A percentile compares a stretch with the other conserved stretches of the same genome.
Conservation (phyloP, 345 rosid genomes). For the Chamaenerion angustifolium region DNA sequence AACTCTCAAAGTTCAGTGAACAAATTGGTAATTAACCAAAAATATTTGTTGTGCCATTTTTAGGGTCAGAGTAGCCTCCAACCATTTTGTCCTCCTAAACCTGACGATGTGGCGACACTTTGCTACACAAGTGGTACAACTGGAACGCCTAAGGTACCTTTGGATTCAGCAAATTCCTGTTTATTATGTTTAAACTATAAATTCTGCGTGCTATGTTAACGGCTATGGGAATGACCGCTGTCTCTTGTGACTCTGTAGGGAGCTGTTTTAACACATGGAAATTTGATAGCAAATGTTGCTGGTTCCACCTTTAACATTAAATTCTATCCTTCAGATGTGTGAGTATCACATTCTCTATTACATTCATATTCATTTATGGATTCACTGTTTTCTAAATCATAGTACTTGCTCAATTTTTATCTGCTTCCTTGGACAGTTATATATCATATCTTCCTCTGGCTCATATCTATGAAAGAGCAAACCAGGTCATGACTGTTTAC, state of each 20-base stretch:
- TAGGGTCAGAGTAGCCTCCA: slow-evolving; percentile 54
- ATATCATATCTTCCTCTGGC: slow-evolving; percentile 96
- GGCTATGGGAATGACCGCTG: neutral
- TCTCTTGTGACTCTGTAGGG: slow-evolving; percentile 30
- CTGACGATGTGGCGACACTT: slow-evolving; percentile 57
- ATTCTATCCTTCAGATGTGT: slow-evolving; percentile 79
- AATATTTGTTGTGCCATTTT: slow-evolving; percentile 6
- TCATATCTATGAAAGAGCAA: slow-evolving; percentile 84
- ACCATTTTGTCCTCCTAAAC: slow-evolving; percentile 46
- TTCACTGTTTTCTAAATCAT: slow-evolving; percentile 5
- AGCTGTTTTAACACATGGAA: slow-evolving; percentile 72
- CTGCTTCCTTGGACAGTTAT: slow-evolving; percentile 35
- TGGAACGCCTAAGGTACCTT: slow-evolving; percentile 85
- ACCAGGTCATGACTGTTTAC: slow-evolving; percentile 44
- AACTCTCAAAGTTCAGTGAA: too few relatives aligned
- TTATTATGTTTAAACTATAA: too few relatives aligned
- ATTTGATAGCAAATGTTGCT: slow-evolving; percentile 77
- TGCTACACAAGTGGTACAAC: slow-evolving; percentile 99
- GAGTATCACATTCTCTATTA: slow-evolving; percentile 19
- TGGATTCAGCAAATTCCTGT: neutral
- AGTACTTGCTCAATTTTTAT: slow-evolving; percentile 8
- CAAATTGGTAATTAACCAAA: too few relatives aligned
- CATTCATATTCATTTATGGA: slow-evolving; percentile 4
- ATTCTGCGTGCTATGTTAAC: neutral
- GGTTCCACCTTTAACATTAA: slow-evolving; percentile 32